A percentile compares a stretch with the other conserved stretches of the same genome.
Evolutionary conservation across 768 basidiomycete genomes (phyloP).

Genomic region (Kwoniella shandongensis): DNA sequence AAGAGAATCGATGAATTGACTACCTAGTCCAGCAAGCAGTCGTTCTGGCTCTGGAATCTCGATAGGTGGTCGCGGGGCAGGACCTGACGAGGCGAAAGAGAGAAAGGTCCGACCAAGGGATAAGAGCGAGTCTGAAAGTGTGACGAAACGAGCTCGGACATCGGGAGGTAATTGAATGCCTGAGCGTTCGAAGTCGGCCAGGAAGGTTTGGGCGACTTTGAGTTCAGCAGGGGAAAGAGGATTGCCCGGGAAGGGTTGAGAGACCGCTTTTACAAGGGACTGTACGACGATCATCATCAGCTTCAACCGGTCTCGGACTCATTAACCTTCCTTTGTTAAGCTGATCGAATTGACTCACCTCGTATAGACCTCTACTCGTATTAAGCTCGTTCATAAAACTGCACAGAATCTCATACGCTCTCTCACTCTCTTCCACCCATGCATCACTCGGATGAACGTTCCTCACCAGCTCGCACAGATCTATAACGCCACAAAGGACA

Average conservation of each 20-base stretch:
- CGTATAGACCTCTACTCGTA: conserved; percentile 84
- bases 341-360: conserved; percentile 60
- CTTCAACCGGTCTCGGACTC: background rate
- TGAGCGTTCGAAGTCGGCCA: conserved; percentile 96
- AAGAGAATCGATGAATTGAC: conserved; percentile 47
- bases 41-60: conserved; percentile 49
- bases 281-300: conserved; percentile 1
- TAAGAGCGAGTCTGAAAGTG: conserved; percentile 83
- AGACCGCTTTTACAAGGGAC: conserved; percentile 38
- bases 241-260: conserved; percentile 24
- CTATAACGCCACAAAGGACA: conserved; percentile 91
- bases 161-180: conserved; percentile 82
- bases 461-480: conserved; percentile 88
- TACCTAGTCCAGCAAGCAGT: conserved; percentile 47
- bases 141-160: conserved; percentile 78
- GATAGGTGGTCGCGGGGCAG: conserved; percentile 32
- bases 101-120: conserved; percentile 83
- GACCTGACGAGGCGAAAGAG: conserved; percentile 33
- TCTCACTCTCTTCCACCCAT: conserved; percentile 82
- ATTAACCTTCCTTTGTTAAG: background rate
- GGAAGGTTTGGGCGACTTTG: conserved; percentile 79
- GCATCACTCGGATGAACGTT: conserved; percentile 84
- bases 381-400: conserved; percentile 98
- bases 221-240: conserved; percentile 46
- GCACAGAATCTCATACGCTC: conserved; percentile 85